Conservation (phyloP, 2,329 filamentous ascomycete species). For the Dactylellina leptospora region DNA sequence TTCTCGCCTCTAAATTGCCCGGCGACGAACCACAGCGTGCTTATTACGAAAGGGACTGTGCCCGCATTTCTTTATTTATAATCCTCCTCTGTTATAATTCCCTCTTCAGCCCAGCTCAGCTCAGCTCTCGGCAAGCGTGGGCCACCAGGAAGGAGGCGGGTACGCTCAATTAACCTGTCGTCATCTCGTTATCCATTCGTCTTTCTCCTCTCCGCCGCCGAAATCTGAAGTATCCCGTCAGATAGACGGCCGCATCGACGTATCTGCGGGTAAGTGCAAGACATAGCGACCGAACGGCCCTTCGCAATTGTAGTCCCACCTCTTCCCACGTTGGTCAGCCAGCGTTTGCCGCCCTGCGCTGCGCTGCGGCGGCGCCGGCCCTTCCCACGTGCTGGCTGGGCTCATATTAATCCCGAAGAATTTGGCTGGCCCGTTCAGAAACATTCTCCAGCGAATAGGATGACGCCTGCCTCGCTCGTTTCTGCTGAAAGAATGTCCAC, state of each 20-base stretch:
- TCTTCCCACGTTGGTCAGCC: slow-evolving; percentile 6
- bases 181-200: slow-evolving; percentile 16
- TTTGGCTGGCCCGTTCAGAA: not conserved
- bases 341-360: slow-evolving; percentile 15
- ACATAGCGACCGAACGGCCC: too few species aligned
- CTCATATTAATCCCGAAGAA: slow-evolving; percentile 20
- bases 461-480: slow-evolving; percentile 13
- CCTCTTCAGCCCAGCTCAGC: not conserved
- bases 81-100: not conserved
- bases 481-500: not conserved
- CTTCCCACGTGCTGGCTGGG: slow-evolving; percentile 31
- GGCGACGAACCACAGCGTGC: slow-evolving; percentile 26
- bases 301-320: not conserved
- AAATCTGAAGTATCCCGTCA: not conserved
- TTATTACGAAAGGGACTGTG: slow-evolving; percentile 29
- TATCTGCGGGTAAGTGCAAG: slow-evolving; percentile 17
- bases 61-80: slow-evolving; percentile 13
- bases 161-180: slow-evolving; percentile 2
- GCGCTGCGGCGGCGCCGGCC: too few species aligned
- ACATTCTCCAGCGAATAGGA: not conserved
- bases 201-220: not conserved
- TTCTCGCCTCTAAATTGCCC: not conserved
- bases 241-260: not conserved
- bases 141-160: slow-evolving; percentile 6
- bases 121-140: slow-evolving; percentile 4